Evolutionary conservation across 495 filamentous ascomycete species (phyloP).

Genomic region (Aspergillus steynii): DNA sequence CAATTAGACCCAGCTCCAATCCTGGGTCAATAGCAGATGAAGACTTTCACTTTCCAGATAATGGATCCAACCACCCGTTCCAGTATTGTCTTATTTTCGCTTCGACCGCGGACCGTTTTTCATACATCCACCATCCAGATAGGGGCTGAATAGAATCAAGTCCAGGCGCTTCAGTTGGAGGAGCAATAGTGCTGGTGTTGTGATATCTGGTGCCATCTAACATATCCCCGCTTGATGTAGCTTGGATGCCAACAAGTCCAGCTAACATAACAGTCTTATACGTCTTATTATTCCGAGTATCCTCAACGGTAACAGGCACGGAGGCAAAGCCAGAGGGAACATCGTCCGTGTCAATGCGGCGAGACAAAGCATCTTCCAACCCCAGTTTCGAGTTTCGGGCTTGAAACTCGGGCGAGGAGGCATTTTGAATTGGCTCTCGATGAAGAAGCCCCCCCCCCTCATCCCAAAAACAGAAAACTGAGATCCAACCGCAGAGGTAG

Average conservation of each 20-base stretch:
- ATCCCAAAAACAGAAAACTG: conserved; percentile 51
- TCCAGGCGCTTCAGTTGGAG: conserved; percentile 7
- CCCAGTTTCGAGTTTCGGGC: not conserved
- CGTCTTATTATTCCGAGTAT: conserved; percentile 20
- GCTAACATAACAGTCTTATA: conserved; percentile 32
- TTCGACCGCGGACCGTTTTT: conserved; percentile 5
- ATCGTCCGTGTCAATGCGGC: conserved; percentile 17
- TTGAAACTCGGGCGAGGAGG: not conserved
- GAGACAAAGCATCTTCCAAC: conserved; percentile 23
- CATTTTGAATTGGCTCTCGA: not conserved
- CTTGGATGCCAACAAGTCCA: conserved; percentile 29
- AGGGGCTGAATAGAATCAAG: conserved; percentile 31
- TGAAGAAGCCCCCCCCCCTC: conserved; percentile 29
- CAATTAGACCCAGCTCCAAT: too few relatives aligned
- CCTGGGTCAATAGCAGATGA: too few relatives aligned
- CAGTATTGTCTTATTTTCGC: not conserved
- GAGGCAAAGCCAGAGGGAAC: conserved; percentile 25
- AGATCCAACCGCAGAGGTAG: conserved; percentile 46
- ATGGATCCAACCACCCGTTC: too few relatives aligned
- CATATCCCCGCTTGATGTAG: conserved; percentile 19
- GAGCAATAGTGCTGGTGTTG: not conserved
- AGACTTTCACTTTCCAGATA: too few relatives aligned
- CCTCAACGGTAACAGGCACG: conserved; percentile 30
- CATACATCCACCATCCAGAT: conserved; percentile 41
- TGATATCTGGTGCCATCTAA: not conserved